Conservation (phyloP, 371 early-diverging fungal genomes). For the Mucor racemosus region DNA sequence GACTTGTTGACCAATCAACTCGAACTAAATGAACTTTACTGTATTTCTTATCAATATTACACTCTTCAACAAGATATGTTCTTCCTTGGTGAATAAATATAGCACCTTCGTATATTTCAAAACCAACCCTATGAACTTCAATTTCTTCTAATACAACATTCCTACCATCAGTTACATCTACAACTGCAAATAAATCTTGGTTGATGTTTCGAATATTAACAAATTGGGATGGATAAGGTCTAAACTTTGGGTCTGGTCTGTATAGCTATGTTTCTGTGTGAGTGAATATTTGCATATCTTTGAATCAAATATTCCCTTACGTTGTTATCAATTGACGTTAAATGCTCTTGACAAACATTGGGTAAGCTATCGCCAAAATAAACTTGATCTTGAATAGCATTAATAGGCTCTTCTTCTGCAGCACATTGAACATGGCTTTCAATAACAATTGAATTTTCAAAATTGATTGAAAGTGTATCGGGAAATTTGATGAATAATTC, state of each 20-base stretch:
- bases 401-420: constrained; percentile 58
- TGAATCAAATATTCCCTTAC: constrained; percentile 11
- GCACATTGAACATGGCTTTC: constrained; percentile 72
- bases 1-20: constrained; percentile 61
- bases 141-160: constrained; percentile 59
- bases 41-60: constrained; percentile 52
- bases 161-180: constrained; percentile 53
- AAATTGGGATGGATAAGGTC: constrained; percentile 52
- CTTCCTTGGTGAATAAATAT: constrained; percentile 66
- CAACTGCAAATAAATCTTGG: constrained; percentile 53
- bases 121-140: constrained; percentile 57
- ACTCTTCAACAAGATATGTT: constrained; percentile 59
- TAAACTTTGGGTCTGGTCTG: constrained; percentile 47
- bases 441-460: constrained; percentile 44
- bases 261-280: constrained; percentile 34
- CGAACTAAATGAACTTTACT: constrained; percentile 50
- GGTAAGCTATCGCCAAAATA: constrained; percentile 44
- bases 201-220: constrained; percentile 52
- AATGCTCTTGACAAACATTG: constrained; percentile 34
- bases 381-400: constrained; percentile 32
- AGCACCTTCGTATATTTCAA: constrained; percentile 67
- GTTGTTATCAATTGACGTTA: constrained; percentile 29
- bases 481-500: constrained; percentile 49
- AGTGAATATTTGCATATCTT: not conserved
- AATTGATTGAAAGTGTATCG: constrained; percentile 41